These are phyloP conservation scores for Candida ovalis DNA, from an alignment of 805 yeast genomes.

Conservation along the genomic window DNA sequence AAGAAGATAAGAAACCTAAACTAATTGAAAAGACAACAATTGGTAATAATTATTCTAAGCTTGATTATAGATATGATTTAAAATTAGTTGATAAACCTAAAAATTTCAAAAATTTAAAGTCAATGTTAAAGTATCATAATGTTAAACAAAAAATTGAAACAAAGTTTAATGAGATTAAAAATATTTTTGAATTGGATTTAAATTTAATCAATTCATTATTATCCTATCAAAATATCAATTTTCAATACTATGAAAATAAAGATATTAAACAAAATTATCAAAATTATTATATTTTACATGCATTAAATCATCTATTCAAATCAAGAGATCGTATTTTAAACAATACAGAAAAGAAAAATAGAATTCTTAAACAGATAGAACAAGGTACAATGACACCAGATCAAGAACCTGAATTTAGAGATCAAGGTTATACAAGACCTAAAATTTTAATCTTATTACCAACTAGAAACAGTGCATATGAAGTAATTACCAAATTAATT, in stretches of 20 bases:
- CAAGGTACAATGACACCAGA: slow-evolving; percentile 31
- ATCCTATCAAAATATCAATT: slow-evolving; percentile 66
- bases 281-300: slow-evolving; percentile 65
- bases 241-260: slow-evolving; percentile 47
- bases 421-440: slow-evolving; percentile 95
- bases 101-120: slow-evolving; percentile 3
- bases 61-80: slow-evolving; percentile 29
- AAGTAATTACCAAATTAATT: slow-evolving; percentile 60
- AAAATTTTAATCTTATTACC: slow-evolving; percentile 81
- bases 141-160: slow-evolving; percentile 47
- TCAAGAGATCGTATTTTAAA: slow-evolving; percentile 83
- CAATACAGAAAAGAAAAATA: slow-evolving; percentile 59
- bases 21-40: slow-evolving; percentile 19
- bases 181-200: slow-evolving; percentile 42
- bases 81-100: slow-evolving; percentile 9
- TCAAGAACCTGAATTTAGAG: slow-evolving; percentile 63
- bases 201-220: slow-evolving; percentile 61
- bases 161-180: slow-evolving; percentile 27
- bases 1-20: slow-evolving; percentile 12
- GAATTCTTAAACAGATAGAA: slow-evolving; percentile 32
- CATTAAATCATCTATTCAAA: slow-evolving; percentile 77
- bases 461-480: slow-evolving; percentile 73
- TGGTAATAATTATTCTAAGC: slow-evolving; percentile 27
- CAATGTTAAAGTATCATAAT: slow-evolving; percentile 31
- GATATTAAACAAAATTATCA: slow-evolving; percentile 40